Evolutionary conservation across 805 yeast species (phyloP).

Genomic region (Ogataea ramenticola): DNA sequence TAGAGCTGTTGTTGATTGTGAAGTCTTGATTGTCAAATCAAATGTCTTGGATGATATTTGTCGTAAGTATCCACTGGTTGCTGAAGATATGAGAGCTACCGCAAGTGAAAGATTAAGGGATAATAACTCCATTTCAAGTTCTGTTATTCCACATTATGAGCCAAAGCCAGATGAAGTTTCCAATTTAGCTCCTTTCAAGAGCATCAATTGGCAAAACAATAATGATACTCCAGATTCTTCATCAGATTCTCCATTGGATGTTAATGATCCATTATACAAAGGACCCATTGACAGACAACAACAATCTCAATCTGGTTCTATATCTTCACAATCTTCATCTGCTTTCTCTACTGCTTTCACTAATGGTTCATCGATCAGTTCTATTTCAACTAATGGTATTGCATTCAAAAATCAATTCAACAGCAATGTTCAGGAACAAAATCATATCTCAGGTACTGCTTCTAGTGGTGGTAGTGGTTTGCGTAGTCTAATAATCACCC

Average conservation of each 20-base stretch:
- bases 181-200: conserved; percentile 9
- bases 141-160: conserved; percentile 7
- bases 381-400: not conserved
- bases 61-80: conserved; percentile 46
- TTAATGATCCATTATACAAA: conserved; percentile 6
- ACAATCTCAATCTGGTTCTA: not conserved
- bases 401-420: not conserved
- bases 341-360: not conserved
- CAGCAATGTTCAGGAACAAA: not conserved
- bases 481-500: not conserved
- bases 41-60: conserved; percentile 48
- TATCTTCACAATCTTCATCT: not conserved
- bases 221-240: not conserved
- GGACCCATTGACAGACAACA: too few species aligned
- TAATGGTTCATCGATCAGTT: not conserved
- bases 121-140: conserved; percentile 19
- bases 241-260: conserved; percentile 3
- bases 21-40: conserved; percentile 54
- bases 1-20: conserved; percentile 52
- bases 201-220: conserved; percentile 10
- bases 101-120: conserved; percentile 43
- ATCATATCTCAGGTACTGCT: too few species aligned
- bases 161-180: not conserved
- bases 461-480: too few species aligned
- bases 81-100: conserved; percentile 52